Base-by-base conservation (phyloP, 352 stramenopile genomes). In the Phytophthora meadii region DNA sequence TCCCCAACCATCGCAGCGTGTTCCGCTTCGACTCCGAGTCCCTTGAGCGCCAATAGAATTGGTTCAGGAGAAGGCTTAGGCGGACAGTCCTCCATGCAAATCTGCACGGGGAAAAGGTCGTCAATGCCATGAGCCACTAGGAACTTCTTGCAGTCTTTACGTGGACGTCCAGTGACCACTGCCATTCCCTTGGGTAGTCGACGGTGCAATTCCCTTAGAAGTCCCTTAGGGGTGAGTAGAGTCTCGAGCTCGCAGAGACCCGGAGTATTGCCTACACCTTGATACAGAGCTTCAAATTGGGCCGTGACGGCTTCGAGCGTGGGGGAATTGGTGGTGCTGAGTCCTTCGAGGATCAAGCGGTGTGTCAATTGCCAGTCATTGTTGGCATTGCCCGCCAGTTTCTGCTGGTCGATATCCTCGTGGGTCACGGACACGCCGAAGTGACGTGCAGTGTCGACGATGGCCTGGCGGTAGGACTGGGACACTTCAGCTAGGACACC, bases 341-440 rank as follows among this genome's bases (percentile, higher is more conserved):
- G 44, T 11, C 80, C 79, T 19, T 54, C 65, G 19, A 65, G 51
- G 51, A 99, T 95, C 5, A 98, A 73, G 36, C 95, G 89, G 51
- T 96, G 83, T 37, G 92, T 98, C 44, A 99, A 77, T 61, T 98
- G 89, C 97, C 97, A 99, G 83, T 99, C 97, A 75, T 99, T 98
- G 82, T 99, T 99, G 60, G 94, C 94, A 51, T 98, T 95, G 63
- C 97, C 97, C 45, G 87, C 84, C 39, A 97, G 77, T 79, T 99
- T 99, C 55, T 84, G 85, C 47, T 79, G 68, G 27, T 94, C 83
- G 49, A 99, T 97, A 49, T 98, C 81, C 1, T 97, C 92, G 47
- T 86, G 59, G 30, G 89, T 95, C 28, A 99, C 87, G 6, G 62
- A 51, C 10, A 85, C 97, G 42, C 83, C 90, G 69, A 97, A 98